These are phyloP conservation scores for Cephalotrichum gorgonifer DNA, from an alignment of 2,329 filamentous ascomycete genomes.

Conservation along the genomic window DNA sequence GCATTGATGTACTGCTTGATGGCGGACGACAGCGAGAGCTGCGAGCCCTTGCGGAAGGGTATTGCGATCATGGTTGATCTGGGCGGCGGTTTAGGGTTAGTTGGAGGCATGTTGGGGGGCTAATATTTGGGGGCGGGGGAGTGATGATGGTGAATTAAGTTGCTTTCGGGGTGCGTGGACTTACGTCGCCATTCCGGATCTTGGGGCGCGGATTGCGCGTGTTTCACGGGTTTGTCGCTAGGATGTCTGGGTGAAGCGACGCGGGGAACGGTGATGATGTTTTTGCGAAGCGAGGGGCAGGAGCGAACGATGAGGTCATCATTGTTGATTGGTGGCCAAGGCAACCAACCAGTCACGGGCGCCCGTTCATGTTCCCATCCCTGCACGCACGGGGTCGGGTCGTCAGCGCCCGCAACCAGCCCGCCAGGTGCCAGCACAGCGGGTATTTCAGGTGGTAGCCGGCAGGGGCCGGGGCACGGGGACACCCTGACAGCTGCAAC, in stretches of 20 bases:
- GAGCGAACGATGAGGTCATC: too few relatives aligned
- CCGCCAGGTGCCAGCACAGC: too few relatives aligned
- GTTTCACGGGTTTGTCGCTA: neutral
- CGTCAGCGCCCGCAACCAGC: too few relatives aligned
- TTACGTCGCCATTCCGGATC: slow-evolving; percentile 16
- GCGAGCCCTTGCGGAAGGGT: slow-evolving; percentile 78
- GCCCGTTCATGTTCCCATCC: too few relatives aligned
- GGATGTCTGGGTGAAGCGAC: neutral
- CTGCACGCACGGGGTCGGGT: too few relatives aligned
- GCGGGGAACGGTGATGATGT: neutral
- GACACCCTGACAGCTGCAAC: too few relatives aligned
- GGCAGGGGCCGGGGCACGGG: too few relatives aligned
- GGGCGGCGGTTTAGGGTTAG: neutral
- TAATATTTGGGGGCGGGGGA: neutral
- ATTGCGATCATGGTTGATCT: slow-evolving; percentile 58
- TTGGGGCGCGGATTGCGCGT: neutral
- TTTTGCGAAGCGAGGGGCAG: too few relatives aligned
- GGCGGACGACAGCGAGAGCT: slow-evolving; percentile 66
- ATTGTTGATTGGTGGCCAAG: too few relatives aligned
- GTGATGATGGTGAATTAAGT: neutral
- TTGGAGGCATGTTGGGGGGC: neutral
- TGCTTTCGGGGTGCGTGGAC: slow-evolving; percentile 5
- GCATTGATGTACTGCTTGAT: slow-evolving; percentile 93
- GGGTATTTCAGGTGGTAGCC: too few relatives aligned
- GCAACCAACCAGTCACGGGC: too few relatives aligned